Conservation (phyloP, 2,329 filamentous ascomycete genomes). For the Paramyrothecium roridum region DNA sequence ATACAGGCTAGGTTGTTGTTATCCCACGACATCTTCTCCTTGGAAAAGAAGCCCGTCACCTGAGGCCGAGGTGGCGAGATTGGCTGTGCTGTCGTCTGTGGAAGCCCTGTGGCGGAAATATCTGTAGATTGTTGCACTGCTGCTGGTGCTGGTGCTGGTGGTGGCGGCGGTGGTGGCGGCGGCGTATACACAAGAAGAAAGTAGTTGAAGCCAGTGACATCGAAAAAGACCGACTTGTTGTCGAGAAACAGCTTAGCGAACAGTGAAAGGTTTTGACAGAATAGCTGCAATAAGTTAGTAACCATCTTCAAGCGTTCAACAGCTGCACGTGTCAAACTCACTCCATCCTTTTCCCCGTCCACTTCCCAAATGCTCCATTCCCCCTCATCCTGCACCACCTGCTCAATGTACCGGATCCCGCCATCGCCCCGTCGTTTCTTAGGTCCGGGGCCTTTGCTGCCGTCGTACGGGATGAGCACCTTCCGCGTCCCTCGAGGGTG, state of each 20-base stretch:
- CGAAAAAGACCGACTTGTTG: constrained; percentile 98
- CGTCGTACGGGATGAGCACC: constrained; percentile 31
- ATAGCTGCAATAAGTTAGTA: constrained; percentile 51
- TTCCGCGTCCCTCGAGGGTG: constrained; percentile 48
- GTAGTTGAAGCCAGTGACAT: constrained; percentile 91
- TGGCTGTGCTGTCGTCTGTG: neutral
- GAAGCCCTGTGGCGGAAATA: no score
- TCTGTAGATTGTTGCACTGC: no score
- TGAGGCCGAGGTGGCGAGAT: constrained; percentile 17
- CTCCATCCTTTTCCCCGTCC: constrained; percentile 80
- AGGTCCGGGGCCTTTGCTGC: constrained; percentile 23
- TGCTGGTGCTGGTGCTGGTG: constrained; percentile 6
- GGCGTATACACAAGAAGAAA: constrained; percentile 80
- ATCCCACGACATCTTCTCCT: constrained; percentile 98
- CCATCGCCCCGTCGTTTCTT: constrained; percentile 36
- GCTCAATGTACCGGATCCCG: constrained; percentile 35
- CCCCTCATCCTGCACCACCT: constrained; percentile 55
- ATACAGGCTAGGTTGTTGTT: constrained; percentile 98
- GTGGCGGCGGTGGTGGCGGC: constrained; percentile 28
- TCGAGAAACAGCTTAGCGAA: constrained; percentile 98
- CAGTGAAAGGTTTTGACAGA: constrained; percentile 91
- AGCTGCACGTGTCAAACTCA: constrained; percentile 32
- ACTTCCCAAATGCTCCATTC: constrained; percentile 89
- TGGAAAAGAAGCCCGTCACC: constrained; percentile 95
- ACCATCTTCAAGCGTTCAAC: neutral